These are phyloP conservation scores for Pholiota adiposa DNA, from an alignment of 1,284 basidiomycete genomes.

Conservation along the genomic window DNA sequence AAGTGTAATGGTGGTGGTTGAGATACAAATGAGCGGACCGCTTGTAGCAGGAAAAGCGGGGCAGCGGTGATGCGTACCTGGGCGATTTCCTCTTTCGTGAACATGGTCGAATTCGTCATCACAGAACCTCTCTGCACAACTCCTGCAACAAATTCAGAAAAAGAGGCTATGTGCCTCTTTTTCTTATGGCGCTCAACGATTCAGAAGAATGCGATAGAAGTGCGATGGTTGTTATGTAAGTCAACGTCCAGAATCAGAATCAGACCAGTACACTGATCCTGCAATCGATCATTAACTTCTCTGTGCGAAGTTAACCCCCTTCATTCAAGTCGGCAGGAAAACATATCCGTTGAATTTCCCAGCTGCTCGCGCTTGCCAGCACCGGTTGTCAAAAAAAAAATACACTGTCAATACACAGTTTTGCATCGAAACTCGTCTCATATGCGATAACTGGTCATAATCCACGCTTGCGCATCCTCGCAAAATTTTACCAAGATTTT, in stretches of 20 bases:
- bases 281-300: neutral
- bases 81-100: conserved; percentile 11
- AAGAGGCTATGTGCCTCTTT: neutral
- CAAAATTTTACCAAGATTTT: no score
- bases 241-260: no score
- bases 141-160: neutral
- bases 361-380: no score
- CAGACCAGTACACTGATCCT: no score
- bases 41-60: neutral
- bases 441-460: no score
- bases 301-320: neutral
- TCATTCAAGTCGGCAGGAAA: neutral
- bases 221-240: conserved; percentile 4
- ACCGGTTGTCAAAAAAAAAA: no score
- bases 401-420: no score
- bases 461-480: no score
- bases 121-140: neutral
- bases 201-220: no score
- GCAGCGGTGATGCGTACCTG: neutral
- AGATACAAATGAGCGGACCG: no score
- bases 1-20: neutral
- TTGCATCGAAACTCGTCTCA: no score
- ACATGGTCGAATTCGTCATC: neutral
- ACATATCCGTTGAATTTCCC: neutral
- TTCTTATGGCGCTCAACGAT: neutral